Evolutionary conservation across 345 rosid genomes (phyloP), one percentile per base, ranked within the genome.

Genomic region (Ailanthus altissimus): DNA sequence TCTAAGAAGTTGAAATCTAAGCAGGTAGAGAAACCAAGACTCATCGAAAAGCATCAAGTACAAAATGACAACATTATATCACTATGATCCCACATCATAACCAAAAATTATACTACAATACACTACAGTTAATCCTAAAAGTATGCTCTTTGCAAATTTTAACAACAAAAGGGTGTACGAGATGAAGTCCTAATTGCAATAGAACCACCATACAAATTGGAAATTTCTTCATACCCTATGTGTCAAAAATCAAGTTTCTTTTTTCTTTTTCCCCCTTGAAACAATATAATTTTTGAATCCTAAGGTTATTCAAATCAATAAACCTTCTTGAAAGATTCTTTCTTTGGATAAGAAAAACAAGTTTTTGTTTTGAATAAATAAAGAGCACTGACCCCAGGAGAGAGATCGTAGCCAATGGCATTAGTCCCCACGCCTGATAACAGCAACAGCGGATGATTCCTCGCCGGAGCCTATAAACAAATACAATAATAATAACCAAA

Each of bases 361-460:
- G 2, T 20, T 9, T 56, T 32, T 32, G 38, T 32, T 32, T 32
- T 32, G 3, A 32, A 32, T 32, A 32, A 32, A 32, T n/a, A 62
- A 66, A 67, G 4, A 23, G 20, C n/a, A 66, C 83, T 58, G 84
- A 95, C 98, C 72, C 83, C 89, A 3, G 94, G 94, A 66, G 98
- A 91, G 80, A 96, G 93, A 86, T 96, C 99, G 50, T 92, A 96
- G 46, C 98, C 98, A 21, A 96, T 91, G 65, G 99, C 97, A 86
- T 92, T 96, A 20, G 97, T 93, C 73, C 98, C 99, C 20, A 96
- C 94, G 61, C 99, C 98, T 74, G 99, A 96, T 67, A 96, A 77
- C 13, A 96, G 84, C 85, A 96, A 77, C 70, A 96, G 87, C 40
- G 99, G 99, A 65, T 93, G 99, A 78, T 87, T 92, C 87, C 97